Evolutionary conservation across 441 rosid species (phyloP), one percentile per base, ranked within the genome.

Genomic region (Bruguiera hainesii): DNA sequence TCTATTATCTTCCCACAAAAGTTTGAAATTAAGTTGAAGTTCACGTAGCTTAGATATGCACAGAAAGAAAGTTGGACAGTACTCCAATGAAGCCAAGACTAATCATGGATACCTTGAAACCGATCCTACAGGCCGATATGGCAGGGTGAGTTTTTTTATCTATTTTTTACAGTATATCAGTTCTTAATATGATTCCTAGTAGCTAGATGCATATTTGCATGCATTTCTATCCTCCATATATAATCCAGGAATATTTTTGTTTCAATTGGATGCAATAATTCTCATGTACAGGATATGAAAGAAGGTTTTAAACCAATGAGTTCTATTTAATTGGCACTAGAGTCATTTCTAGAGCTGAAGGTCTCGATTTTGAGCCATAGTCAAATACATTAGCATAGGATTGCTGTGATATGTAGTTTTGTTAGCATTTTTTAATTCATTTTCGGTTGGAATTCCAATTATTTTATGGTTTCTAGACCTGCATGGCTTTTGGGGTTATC

Each of bases 81-180:
- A 10, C 18, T 42, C 48, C 15, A 42, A 42, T 42, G 82, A 62
- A 26, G 52, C 76, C 39, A 57, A 72, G 26, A 21, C 33, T 0
- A 60, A 73, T 30, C 63, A 52, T 33, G 79, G 77, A 18, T 92
- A 90, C 29, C 87, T 72, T 0, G 97, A 92, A 75, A 88, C 85
- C 29, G 96, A 92, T 78, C 93, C 97, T 1, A 70, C 87, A 1
- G 84, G 89, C 57, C 90, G 97, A 5, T 92, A 92, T n/a, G 85
- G 93, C 64, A 89, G 93, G 69, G 98, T 90, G 83, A 84, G 96
- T 82, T 65, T 11, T 25, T 37, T 37, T 33, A 0, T 33, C 7
- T 33, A 0, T 33, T 33, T 33, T 31, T 6, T 1, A 6, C 7
- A 15, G 30, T 15, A 23, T 46, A 46, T 21, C 46, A 37, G 46